Percentiles rank a stretch among this genome's conserved stretches.
These are phyloP conservation scores for Mycena olivaceomarginata DNA, from an alignment of 768 basidiomycete species.

Conservation along the genomic window DNA sequence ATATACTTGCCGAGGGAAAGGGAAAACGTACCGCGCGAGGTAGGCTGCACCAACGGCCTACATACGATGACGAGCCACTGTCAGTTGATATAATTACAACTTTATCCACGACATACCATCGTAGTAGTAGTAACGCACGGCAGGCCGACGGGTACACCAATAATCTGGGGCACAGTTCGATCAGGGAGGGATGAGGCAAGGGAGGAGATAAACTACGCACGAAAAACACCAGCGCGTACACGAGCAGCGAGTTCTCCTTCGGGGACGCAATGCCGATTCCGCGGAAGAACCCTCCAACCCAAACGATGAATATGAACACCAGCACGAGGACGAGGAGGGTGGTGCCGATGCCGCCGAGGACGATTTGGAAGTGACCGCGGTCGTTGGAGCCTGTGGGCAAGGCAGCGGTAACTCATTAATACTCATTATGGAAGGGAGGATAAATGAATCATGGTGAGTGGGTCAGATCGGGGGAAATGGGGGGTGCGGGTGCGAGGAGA, in stretches of 20 bases:
- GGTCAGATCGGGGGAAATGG: too few species aligned
- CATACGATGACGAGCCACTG: too few species aligned
- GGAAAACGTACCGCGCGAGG: slow-evolving; percentile 67
- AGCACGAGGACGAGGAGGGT: slow-evolving; percentile 66
- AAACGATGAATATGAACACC: slow-evolving; percentile 62
- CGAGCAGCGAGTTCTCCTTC: slow-evolving; percentile 65
- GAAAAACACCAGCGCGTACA: slow-evolving; percentile 64
- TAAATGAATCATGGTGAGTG: too few species aligned
- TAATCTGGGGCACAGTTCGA: slow-evolving; percentile 52
- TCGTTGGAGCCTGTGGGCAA: slow-evolving; percentile 52
- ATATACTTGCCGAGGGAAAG: not conserved
- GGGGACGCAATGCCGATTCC: slow-evolving; percentile 61
- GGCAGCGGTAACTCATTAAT: too few species aligned
- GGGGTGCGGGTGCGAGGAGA: slow-evolving; percentile 12
- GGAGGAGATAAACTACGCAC: slow-evolving; percentile 39
- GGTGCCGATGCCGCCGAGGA: slow-evolving; percentile 64
- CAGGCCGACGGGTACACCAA: slow-evolving; percentile 69
- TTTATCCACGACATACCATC: slow-evolving; percentile 35
- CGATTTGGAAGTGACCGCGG: slow-evolving; percentile 67
- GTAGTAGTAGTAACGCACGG: slow-evolving; percentile 65
- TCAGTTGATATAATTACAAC: too few species aligned
- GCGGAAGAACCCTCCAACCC: slow-evolving; percentile 67
- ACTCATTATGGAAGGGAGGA: too few species aligned
- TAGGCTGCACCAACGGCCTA: slow-evolving; percentile 49
- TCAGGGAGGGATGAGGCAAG: not conserved